These are phyloP conservation scores for Fusarium robinianum DNA, from an alignment of 2,329 filamentous ascomycete species.

Conservation along the genomic window DNA sequence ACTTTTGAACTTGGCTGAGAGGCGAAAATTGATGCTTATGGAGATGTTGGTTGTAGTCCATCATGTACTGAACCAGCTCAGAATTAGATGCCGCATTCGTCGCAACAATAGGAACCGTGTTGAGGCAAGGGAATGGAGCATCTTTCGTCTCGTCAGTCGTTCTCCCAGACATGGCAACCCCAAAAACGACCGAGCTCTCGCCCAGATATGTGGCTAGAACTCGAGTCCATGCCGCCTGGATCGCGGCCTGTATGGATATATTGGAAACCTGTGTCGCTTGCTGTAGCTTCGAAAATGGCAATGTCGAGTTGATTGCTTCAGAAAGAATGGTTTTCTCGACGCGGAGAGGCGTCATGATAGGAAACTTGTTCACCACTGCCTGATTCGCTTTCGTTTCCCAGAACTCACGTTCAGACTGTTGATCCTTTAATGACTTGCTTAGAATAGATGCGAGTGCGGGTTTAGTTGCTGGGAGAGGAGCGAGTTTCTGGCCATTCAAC, in stretches of 20 bases:
- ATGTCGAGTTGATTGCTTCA: constrained; percentile 43
- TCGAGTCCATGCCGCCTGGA: constrained; percentile 78
- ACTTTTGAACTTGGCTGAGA: constrained; percentile 72
- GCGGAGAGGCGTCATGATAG: constrained; percentile 69
- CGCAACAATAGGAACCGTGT: constrained; percentile 76
- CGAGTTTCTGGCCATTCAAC: constrained; percentile 29
- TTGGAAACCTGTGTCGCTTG: constrained; percentile 58
- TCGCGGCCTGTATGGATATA: constrained; percentile 75
- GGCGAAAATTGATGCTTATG: constrained; percentile 74
- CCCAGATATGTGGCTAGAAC: constrained; percentile 78
- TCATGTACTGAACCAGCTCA: constrained; percentile 64
- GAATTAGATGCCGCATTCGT: constrained; percentile 57
- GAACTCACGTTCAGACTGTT: constrained; percentile 53
- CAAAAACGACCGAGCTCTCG: constrained; percentile 75
- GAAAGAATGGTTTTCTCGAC: constrained; percentile 43
- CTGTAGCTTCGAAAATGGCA: constrained; percentile 55
- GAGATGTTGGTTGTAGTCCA: constrained; percentile 66
- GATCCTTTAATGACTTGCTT: constrained; percentile 34
- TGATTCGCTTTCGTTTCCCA: constrained; percentile 64
- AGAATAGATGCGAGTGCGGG: constrained; percentile 50
- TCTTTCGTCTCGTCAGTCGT: constrained; percentile 61
- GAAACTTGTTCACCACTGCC: constrained; percentile 71
- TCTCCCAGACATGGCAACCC: constrained; percentile 78
- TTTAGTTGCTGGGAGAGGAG: constrained; percentile 36
- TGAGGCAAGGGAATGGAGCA: constrained; percentile 76